Evolutionary conservation across 1,284 basidiomycete species (phyloP).

Genomic region (Heliocybe sulcata): DNA sequence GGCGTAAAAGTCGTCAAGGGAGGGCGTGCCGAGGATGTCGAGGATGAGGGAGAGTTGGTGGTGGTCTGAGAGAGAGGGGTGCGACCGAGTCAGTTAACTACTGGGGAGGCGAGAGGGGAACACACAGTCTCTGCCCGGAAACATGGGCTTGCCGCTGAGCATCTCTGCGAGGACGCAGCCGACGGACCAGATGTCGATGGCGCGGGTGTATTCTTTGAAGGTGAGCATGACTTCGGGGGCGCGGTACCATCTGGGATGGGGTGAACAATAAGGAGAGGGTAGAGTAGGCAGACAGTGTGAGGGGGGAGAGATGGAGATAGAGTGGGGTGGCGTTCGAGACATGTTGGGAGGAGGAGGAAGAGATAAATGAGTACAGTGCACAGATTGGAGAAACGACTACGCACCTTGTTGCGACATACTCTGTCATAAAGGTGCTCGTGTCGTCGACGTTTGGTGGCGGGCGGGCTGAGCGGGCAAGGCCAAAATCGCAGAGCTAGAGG

Average conservation of each 20-base stretch:
- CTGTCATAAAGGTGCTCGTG: slow-evolving; percentile 88
- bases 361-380: too few relatives aligned
- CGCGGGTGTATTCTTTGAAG: slow-evolving; percentile 89
- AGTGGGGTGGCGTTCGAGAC: too few relatives aligned
- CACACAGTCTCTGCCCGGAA: slow-evolving; percentile 81
- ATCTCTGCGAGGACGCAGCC: slow-evolving; percentile 94
- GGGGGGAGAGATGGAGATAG: not conserved
- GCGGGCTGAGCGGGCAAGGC: slow-evolving; percentile 78
- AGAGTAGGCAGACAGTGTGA: too few relatives aligned
- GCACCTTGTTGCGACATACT: slow-evolving; percentile 85
- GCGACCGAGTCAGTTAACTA: too few relatives aligned
- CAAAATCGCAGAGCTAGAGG: slow-evolving; percentile 79
- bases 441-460: slow-evolving; percentile 79
- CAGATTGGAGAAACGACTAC: slow-evolving; percentile 8
- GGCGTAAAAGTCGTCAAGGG: slow-evolving; percentile 88
- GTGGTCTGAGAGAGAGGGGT: too few relatives aligned
- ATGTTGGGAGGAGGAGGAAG: too few relatives aligned
- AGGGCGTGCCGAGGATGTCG: slow-evolving; percentile 85
- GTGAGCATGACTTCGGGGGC: slow-evolving; percentile 95
- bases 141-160: slow-evolving; percentile 85
- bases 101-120: too few relatives aligned
- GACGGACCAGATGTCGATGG: slow-evolving; percentile 92
- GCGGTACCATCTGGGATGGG: slow-evolving; percentile 72
- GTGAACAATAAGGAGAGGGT: not conserved
- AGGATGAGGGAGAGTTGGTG: slow-evolving; percentile 86